Percentiles rank a stretch among this genome's conserved stretches.
phyloP scores from a whole-genome alignment of 305 asterid species.

The Solanum chacoense region DNA sequence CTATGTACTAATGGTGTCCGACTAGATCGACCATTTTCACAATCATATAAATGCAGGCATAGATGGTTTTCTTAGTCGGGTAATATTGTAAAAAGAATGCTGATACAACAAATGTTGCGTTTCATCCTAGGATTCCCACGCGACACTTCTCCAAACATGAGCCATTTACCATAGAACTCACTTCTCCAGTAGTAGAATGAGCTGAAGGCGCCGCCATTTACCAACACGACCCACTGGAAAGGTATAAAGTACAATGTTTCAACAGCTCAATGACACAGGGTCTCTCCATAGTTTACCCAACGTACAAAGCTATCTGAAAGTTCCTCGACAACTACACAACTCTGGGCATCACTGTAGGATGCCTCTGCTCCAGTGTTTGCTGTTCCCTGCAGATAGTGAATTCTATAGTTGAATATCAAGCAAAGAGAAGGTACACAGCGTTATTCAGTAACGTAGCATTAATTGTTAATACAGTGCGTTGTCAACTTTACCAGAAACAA shows the following conservation, averaged over 20 bases:
- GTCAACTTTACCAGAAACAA: neutral
- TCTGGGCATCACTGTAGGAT: conserved; percentile 28
- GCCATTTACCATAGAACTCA: neutral
- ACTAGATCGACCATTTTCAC: conserved; percentile 20
- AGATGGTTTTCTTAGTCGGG: neutral
- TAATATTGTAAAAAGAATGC: conserved; percentile 5
- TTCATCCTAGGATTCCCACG: neutral
- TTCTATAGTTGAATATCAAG: neutral
- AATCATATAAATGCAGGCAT: conserved; percentile 10
- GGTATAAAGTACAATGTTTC: neutral
- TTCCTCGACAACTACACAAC: conserved; percentile 52
- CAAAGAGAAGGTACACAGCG: neutral
- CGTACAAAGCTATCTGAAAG: conserved; percentile 71
- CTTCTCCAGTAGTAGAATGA: neutral
- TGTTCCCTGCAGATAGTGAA: conserved; percentile 14
- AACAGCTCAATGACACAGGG: conserved; percentile 51
- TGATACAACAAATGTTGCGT: neutral
- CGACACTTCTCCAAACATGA: neutral
- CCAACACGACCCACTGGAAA: neutral
- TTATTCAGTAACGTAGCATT: neutral
- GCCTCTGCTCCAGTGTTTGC: conserved; percentile 31
- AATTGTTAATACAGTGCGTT: neutral
- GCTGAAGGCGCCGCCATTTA: neutral
- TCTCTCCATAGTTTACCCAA: conserved; percentile 75
- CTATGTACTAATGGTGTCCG: conserved; percentile 33